Base-by-base conservation (phyloP, 1,284 basidiomycete species). In the Microbotryum intermedium region DNA sequence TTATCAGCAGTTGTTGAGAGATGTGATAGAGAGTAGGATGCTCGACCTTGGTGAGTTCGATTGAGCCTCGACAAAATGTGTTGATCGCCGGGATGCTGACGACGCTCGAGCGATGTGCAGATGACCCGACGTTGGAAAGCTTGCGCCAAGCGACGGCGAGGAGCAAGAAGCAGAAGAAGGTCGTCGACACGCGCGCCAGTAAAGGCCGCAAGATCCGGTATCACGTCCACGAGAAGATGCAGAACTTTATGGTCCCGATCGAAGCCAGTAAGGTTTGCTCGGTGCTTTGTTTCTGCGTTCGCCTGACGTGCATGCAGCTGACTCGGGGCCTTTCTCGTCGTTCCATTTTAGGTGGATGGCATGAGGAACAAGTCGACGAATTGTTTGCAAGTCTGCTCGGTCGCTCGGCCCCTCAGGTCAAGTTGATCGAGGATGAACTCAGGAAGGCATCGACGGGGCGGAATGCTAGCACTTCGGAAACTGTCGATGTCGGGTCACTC, bases 211-310 rank as follows among this genome's bases (percentile, higher is more conserved):
- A 88, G 74, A 74, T 92, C 61, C 79, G 89, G 84, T 94, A 90
- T 73, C 87, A 93, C 62, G 84, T 89, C 2, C 92, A 95, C 72
- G 89, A 94, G 71, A 95, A 94, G 76, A 77, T 93, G 46, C 87
- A 89, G 72, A 90, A 91, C 73, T 94, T 94, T 72, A 93, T 93
- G 85, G 88, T 91, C 1, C 91, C 92, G 11, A 83, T 92, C 54
- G 64, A 68, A 45, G 67, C 67, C 9, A 60, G 59, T 58, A 16
- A 39, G 63, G 6, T 28, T 16, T 44, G 26, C 11, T n/a, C n/a
- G 39, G n/a, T n/a, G 16, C 21, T 34, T 20, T 21, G 21, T 10
- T 34, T 11, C 25, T 21, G 6, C 11, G 26, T 25, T 8, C 39
- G 16, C 20, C 20, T n/a, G 13, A 6, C 5, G 13, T 10, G 23